Evolutionary conservation across 495 filamentous ascomycete species (phyloP), one percentile per base, ranked within the genome.

Genomic region (Trichoderma parareesei): DNA sequence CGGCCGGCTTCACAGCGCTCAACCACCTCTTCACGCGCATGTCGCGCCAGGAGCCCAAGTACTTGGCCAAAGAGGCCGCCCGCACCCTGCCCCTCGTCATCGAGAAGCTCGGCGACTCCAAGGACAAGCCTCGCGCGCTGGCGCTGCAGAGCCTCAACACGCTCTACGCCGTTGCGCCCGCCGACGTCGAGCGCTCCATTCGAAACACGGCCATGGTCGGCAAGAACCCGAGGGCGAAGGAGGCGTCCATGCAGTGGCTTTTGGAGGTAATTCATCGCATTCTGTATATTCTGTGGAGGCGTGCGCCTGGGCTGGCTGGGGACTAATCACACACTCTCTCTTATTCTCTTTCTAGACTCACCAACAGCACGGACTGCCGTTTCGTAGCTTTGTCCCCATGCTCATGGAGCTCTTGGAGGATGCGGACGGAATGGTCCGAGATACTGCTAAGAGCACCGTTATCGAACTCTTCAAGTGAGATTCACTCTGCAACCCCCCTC

Each of bases 331-430:
- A 27, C 27, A 27, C 27, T 27, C 27, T 27, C 65, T 69, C 5
- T 53, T 41, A n/a, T 43, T 66, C 16, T 69, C 59, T 41, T 44
- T 66, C 14, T 69, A 92, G 88, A 93, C 91, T 88, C 86, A 90
- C 68, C 86, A 86, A 69, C 86, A 89, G 49, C 83, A 89, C 61
- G 85, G 84, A 33, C 77, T 97, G 67, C 84, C 87, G 60, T 96
- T 97, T 76, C 87, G 90, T 59, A 77, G 80, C 69, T 95, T 92
- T 75, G 91, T 95, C 1, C 88, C 91, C 4, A 83, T 81, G 9
- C 77, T 98, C 61, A 92, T 97, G 71, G 87, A 90, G 59, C 82
- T 91, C 66, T 78, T 98, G 37, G 93, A 98, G 74, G 91, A 97
- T 75, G 88, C 93, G 8, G 94, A 96, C 72, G 86, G 86, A 61